These are phyloP conservation scores for Gyrodon lividus DNA, from an alignment of 768 basidiomycete genomes.

Conservation along the genomic window DNA sequence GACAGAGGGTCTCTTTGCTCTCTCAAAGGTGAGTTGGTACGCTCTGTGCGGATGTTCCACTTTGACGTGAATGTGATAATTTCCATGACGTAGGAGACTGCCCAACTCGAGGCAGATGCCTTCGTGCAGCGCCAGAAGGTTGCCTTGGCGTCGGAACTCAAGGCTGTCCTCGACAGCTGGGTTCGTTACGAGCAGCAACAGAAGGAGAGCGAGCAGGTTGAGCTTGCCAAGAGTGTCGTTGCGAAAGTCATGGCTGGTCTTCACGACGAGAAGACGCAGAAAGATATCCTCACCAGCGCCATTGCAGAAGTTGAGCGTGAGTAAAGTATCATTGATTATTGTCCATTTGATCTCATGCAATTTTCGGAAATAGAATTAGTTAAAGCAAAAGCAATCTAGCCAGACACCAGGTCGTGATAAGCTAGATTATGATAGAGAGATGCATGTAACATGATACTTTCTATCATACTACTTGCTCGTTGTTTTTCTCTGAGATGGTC, in stretches of 20 bases:
- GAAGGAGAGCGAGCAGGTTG: constrained; percentile 95
- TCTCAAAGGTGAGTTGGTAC: constrained; percentile 71
- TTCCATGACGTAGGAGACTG: constrained; percentile 68
- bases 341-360: not conserved
- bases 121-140: constrained; percentile 92
- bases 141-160: constrained; percentile 83
- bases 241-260: constrained; percentile 82
- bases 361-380: constrained; percentile 64
- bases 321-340: constrained; percentile 34
- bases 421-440: constrained; percentile 30
- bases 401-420: constrained; percentile 10
- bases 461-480: not conserved
- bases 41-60: not conserved
- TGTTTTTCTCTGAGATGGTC: not conserved
- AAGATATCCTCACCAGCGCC: constrained; percentile 75
- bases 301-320: constrained; percentile 90
- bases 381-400: constrained; percentile 87
- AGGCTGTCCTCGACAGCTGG: constrained; percentile 95
- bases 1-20: constrained; percentile 85
- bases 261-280: constrained; percentile 86
- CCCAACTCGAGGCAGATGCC: constrained; percentile 81
- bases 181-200: constrained; percentile 95
- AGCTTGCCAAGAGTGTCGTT: constrained; percentile 85
- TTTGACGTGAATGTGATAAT: not conserved
- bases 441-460: constrained; percentile 5